These are phyloP conservation scores for Dentipellis fragilis DNA, from an alignment of 768 basidiomycete species.

Conservation along the genomic window DNA sequence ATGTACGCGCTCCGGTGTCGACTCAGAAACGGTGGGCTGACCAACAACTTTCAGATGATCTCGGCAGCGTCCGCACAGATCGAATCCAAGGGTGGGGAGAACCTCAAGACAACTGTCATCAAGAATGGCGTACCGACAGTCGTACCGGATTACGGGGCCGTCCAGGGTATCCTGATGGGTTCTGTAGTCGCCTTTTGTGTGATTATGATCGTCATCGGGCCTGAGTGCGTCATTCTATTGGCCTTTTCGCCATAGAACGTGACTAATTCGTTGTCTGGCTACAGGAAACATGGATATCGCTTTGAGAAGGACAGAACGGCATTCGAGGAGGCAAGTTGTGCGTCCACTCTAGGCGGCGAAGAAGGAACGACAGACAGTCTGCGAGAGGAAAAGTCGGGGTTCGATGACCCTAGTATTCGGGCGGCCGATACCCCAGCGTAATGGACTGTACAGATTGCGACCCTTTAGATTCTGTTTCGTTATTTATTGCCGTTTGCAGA, in stretches of 20 bases:
- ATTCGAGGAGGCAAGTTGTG: slow-evolving; percentile 46
- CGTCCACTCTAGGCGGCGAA: no score
- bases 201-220: slow-evolving; percentile 67
- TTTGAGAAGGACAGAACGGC: slow-evolving; percentile 80
- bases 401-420: no score
- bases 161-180: slow-evolving; percentile 85
- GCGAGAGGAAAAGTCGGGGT: no score
- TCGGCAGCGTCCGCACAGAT: slow-evolving; percentile 38
- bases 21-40: background rate
- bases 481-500: no score
- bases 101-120: slow-evolving; percentile 26
- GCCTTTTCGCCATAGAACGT: background rate
- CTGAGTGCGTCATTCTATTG: slow-evolving; percentile 42
- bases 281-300: slow-evolving; percentile 32
- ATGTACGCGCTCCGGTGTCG: slow-evolving; percentile 13
- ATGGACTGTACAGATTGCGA: no score
- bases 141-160: slow-evolving; percentile 41
- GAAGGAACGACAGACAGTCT: no score
- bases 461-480: no score
- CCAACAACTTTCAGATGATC: slow-evolving; percentile 24
- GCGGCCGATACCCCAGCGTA: no score
- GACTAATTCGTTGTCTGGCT: background rate
- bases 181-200: slow-evolving; percentile 70
- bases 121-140: slow-evolving; percentile 16
- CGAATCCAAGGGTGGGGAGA: slow-evolving; percentile 35